Evolutionary conservation across 345 rosid genomes (phyloP).

Genomic region (Murraya paniculata): DNA sequence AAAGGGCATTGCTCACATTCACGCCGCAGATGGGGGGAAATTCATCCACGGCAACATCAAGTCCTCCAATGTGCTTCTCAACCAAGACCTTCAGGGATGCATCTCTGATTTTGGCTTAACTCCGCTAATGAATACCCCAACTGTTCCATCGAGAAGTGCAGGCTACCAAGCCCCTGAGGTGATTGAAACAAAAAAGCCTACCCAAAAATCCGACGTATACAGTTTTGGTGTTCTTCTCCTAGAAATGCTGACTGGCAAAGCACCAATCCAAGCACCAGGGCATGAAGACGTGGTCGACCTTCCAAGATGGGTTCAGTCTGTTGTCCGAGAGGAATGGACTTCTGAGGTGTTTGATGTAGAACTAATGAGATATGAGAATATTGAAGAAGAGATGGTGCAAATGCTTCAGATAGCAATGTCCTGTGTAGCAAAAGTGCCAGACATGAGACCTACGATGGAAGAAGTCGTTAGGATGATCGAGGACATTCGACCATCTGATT

Average conservation of each 20-base stretch:
- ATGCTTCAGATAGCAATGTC: slow-evolving; percentile 93
- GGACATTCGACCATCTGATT: slow-evolving; percentile 58
- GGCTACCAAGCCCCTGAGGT: slow-evolving; percentile 85
- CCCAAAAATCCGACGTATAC: slow-evolving; percentile 71
- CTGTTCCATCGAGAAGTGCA: slow-evolving; percentile 52
- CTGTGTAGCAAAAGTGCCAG: slow-evolving; percentile 67
- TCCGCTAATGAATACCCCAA: slow-evolving; percentile 54
- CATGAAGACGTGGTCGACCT: slow-evolving; percentile 69
- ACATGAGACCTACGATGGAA: slow-evolving; percentile 68
- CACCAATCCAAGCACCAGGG: slow-evolving; percentile 57
- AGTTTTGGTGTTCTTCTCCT: slow-evolving; percentile 84
- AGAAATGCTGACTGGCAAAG: slow-evolving; percentile 86
- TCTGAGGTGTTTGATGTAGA: slow-evolving; percentile 87
- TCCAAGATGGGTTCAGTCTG: slow-evolving; percentile 89
- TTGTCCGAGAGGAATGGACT: slow-evolving; percentile 91
- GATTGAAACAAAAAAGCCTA: slow-evolving; percentile 50
- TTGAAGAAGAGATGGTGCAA: slow-evolving; percentile 91
- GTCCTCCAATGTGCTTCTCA: slow-evolving; percentile 72
- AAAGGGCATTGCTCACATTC: slow-evolving; percentile 70
- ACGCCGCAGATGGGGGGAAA: slow-evolving; percentile 59
- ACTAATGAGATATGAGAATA: slow-evolving; percentile 58
- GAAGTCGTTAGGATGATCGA: slow-evolving; percentile 82
- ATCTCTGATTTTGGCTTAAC: slow-evolving; percentile 75
- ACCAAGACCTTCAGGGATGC: slow-evolving; percentile 50
- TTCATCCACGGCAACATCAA: slow-evolving; percentile 74